Percentiles rank a stretch among this genome's conserved stretches.
phyloP scores from a whole-genome alignment of 768 basidiomycete genomes.

The Hericium coralloides region DNA sequence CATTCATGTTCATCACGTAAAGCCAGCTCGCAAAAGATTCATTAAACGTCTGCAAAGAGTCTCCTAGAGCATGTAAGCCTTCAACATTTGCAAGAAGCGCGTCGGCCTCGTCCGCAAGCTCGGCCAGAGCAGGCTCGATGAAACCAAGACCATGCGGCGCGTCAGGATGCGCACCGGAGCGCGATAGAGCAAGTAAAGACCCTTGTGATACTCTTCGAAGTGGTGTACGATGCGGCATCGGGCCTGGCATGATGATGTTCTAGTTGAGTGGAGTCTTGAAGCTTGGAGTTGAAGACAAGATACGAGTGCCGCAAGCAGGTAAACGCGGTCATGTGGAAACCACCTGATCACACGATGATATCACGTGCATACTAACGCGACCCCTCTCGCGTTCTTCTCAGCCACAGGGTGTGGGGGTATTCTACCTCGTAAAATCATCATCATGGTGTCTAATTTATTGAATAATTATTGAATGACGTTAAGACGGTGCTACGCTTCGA shows the following conservation, averaged over 20 bases:
- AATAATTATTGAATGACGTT: too few species aligned
- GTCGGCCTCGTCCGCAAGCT: conserved; percentile 85
- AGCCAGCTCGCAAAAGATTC: conserved; percentile 90
- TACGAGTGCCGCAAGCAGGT: too few species aligned
- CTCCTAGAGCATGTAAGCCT: conserved; percentile 59
- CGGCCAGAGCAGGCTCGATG: conserved; percentile 73
- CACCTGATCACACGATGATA: too few species aligned
- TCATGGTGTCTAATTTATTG: too few species aligned
- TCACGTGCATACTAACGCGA: too few species aligned
- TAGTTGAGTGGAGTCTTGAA: neutral
- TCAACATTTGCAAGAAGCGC: conserved; percentile 68
- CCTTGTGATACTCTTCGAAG: conserved; percentile 87
- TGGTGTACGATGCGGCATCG: conserved; percentile 66
- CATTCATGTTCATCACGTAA: conserved; percentile 91
- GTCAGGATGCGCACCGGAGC: conserved; percentile 61
- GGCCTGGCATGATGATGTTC: conserved; percentile 10
- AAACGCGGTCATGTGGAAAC: too few species aligned
- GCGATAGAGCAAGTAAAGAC: conserved; percentile 79
- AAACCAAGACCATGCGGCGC: conserved; percentile 82
- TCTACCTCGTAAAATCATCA: too few species aligned
- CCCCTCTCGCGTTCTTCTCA: too few species aligned
- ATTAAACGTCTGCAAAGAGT: conserved; percentile 79
- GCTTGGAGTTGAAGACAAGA: too few species aligned
- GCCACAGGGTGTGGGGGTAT: too few species aligned
- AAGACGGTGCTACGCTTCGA: too few species aligned